Evolutionary conservation across 1,284 basidiomycete genomes (phyloP).

Genomic region (Amylostereum areolatum): DNA sequence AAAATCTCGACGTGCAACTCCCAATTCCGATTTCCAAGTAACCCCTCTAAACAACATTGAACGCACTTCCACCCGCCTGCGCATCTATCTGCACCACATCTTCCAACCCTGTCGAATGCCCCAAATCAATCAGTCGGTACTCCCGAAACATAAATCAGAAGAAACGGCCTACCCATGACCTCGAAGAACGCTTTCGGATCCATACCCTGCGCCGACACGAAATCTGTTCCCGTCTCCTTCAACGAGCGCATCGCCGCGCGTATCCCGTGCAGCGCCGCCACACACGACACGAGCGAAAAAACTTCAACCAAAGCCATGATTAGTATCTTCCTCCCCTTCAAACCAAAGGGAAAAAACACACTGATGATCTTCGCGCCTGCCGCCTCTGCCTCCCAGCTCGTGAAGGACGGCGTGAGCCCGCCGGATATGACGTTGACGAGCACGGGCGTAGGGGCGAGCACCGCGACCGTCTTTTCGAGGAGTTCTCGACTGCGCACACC

Average conservation of each 20-base stretch:
- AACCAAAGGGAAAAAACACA: slow-evolving; percentile 26
- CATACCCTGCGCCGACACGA: slow-evolving; percentile 63
- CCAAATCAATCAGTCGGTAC: too few species aligned
- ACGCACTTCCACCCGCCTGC: slow-evolving; percentile 54
- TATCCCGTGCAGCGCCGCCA: slow-evolving; percentile 67
- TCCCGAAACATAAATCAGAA: not conserved
- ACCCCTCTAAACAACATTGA: slow-evolving; percentile 44
- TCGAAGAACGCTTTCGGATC: slow-evolving; percentile 72
- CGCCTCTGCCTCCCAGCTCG: slow-evolving; percentile 58
- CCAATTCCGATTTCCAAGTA: too few species aligned
- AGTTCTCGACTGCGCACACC: slow-evolving; percentile 69
- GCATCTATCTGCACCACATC: slow-evolving; percentile 54
- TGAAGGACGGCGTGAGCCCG: slow-evolving; percentile 70
- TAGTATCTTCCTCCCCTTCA: not conserved
- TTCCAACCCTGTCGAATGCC: slow-evolving; percentile 41
- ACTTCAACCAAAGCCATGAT: slow-evolving; percentile 32
- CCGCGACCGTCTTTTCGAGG: slow-evolving; percentile 56
- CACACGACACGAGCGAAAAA: slow-evolving; percentile 65
- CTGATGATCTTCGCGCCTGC: slow-evolving; percentile 74
- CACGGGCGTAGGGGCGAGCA: slow-evolving; percentile 66
- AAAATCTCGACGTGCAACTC: too few species aligned
- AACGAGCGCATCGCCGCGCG: slow-evolving; percentile 67
- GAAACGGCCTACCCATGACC: slow-evolving; percentile 49
- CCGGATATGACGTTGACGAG: slow-evolving; percentile 76
- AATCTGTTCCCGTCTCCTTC: slow-evolving; percentile 73